Percentiles rank a stretch among this genome's conserved stretches.
Conservation (phyloP, 2,329 filamentous ascomycete genomes). For the Colletotrichum simmondsii region DNA sequence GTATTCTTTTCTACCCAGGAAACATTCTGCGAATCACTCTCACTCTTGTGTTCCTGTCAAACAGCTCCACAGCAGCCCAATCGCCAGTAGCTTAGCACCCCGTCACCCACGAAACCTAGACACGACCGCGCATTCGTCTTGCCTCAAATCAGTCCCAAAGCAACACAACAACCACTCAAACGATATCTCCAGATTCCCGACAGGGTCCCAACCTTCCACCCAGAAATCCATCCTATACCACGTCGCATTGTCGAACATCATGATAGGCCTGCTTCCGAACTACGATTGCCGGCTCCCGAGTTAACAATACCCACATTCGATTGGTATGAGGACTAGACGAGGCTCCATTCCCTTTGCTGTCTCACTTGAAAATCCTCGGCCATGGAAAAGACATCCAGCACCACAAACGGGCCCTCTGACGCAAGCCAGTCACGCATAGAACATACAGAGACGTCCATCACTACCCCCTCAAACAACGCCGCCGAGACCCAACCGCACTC, state of each 20-base stretch:
- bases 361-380: constrained; percentile 41
- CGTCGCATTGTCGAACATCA: constrained; percentile 35
- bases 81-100: constrained; percentile 24
- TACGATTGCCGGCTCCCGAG: constrained; percentile 34
- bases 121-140: constrained; percentile 29
- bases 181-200: constrained; percentile 10
- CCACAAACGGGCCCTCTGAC: constrained; percentile 42
- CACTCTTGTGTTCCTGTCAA: constrained; percentile 24
- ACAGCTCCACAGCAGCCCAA: constrained; percentile 26
- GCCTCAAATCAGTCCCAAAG: background rate
- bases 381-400: constrained; percentile 49
- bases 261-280: constrained; percentile 32
- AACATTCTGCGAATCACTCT: constrained; percentile 17
- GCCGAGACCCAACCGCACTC: constrained; percentile 43
- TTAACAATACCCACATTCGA: constrained; percentile 32
- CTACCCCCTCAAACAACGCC: constrained; percentile 40
- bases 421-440: constrained; percentile 35
- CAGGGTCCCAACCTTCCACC: constrained; percentile 7
- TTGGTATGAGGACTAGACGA: constrained; percentile 35
- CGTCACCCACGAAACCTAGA: constrained; percentile 23
- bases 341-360: constrained; percentile 34
- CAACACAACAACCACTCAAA: background rate
- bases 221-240: constrained; percentile 23
- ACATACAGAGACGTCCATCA: constrained; percentile 35
- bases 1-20: constrained; percentile 8